A percentile compares a stretch with the other conserved stretches of the same genome.
Evolutionary conservation across 805 yeast species (phyloP).

Genomic region (Candida broadrunensis): DNA sequence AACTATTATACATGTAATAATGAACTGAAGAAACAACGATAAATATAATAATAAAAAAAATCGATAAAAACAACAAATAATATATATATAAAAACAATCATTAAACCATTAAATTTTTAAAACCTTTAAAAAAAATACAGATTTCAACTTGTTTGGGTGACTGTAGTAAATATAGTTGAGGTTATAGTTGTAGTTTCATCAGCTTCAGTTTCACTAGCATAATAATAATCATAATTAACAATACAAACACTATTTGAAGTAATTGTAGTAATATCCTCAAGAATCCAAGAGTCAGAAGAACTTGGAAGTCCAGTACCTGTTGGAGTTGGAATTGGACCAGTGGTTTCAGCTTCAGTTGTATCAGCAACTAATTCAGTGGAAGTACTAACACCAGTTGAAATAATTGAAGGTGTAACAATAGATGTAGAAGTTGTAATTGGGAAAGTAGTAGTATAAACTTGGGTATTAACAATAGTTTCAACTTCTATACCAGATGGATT

Average conservation of each 20-base stretch:
- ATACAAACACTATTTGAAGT: conserved; percentile 28
- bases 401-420: conserved; percentile 4
- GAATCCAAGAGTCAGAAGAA: conserved; percentile 28
- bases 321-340: conserved; percentile 8
- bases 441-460: not conserved
- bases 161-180: conserved; percentile 31
- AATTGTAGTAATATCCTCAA: conserved; percentile 30
- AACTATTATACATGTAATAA: not conserved
- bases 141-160: conserved; percentile 18
- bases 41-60: not conserved
- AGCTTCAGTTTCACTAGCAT: conserved; percentile 23
- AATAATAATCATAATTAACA: conserved; percentile 37
- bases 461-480: not conserved
- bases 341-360: conserved; percentile 5
- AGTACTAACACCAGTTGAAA: conserved; percentile 3
- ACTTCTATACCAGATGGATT: conserved; percentile 6
- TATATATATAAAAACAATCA: not conserved
- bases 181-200: conserved; percentile 37
- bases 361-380: conserved; percentile 4
- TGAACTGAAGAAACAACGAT: not conserved
- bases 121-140: not conserved
- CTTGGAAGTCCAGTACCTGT: conserved; percentile 7
- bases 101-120: not conserved
- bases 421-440: conserved; percentile 3
- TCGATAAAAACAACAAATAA: no score